These are phyloP conservation scores for Benincasa hispida DNA, from an alignment of 306 rosid genomes.

Conservation along the genomic window DNA sequence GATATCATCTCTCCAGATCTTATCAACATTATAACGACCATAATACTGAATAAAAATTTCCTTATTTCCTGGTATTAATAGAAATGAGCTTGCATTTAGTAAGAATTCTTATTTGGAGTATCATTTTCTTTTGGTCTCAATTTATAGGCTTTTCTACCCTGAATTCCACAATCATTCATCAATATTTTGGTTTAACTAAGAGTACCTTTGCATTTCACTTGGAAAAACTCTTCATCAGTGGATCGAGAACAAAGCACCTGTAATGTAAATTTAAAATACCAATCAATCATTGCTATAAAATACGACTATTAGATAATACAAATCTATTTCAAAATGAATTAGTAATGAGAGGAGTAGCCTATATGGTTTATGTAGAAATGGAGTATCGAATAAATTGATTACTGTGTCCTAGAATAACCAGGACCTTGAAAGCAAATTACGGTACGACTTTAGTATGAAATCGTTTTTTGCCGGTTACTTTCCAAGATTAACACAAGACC, in stretches of 20 bases:
- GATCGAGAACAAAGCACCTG: conserved; percentile 91
- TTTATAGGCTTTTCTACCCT: not conserved
- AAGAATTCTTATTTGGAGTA: not conserved
- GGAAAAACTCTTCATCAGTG: conserved; percentile 77
- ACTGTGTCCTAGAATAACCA: too few relatives aligned
- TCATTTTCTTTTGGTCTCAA: not conserved
- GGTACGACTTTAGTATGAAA: too few relatives aligned
- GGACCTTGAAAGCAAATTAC: too few relatives aligned
- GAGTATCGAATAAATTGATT: too few relatives aligned
- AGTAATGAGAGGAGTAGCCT: too few relatives aligned
- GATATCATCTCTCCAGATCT: conserved; percentile 88
- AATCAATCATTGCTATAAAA: not conserved
- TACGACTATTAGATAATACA: too few relatives aligned
- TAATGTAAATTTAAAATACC: not conserved
- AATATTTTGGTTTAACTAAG: not conserved
- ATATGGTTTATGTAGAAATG: too few relatives aligned
- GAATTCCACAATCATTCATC: not conserved
- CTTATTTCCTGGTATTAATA: conserved; percentile 44
- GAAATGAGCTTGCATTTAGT: not conserved
- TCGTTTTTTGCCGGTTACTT: too few relatives aligned
- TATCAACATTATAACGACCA: conserved; percentile 61
- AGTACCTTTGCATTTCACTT: conserved; percentile 71
- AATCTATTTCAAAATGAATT: too few relatives aligned
- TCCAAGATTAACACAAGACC: too few relatives aligned
- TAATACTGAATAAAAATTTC: conserved; percentile 57